Base-by-base conservation (phyloP, 352 stramenopile genomes). In the Phytophthora fragariae region DNA sequence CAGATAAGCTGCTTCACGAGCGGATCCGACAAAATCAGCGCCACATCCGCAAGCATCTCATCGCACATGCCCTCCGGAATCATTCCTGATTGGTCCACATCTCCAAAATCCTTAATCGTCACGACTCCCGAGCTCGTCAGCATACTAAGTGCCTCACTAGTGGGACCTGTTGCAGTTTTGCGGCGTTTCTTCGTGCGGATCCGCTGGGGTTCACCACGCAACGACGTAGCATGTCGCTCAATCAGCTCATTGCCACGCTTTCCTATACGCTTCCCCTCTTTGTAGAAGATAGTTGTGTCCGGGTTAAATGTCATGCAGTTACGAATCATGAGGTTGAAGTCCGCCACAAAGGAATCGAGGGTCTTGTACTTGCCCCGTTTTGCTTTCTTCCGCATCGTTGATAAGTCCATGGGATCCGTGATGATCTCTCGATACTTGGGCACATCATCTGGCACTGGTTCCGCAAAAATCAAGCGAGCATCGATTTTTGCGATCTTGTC, bases 291-390 rank as follows among this genome's bases (percentile, higher is more conserved):
- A 2, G 90, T 96, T 33, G 85, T 91, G 58, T 95, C 88, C 3
- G 88, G 83, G 57, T 97, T 97, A 70, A 95, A 97, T 7, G 86
- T 89, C 73, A 95, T 83, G 60, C 90, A 97, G 68, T 97, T 97
- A 39, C 87, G 84, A 64, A 95, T 95, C 83, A 97, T 97, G 19
- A 95, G 75, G 55, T 91, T 88, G 67, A 97, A 94, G 41, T 97
- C 90, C 2, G 87, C 75, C 4, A 77, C 78, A 75, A 97, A 94
- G 31, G 82, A 73, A n/a, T 94, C 88, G 21, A 95, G 63, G 29
- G 83, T 91, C 75, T 92, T 92, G 74, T 96, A 95, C 73, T 95
- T 93, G 72, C 84, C 82, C 37, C 84, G 81, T 50, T 91, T 90
- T 29, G 76, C 89, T 54, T 94, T 94, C 65, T 84, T 90, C 31